Percentiles rank a stretch among this genome's conserved stretches.
Evolutionary conservation across 768 basidiomycete species (phyloP).

Genomic region (Termitomyces sp.): DNA sequence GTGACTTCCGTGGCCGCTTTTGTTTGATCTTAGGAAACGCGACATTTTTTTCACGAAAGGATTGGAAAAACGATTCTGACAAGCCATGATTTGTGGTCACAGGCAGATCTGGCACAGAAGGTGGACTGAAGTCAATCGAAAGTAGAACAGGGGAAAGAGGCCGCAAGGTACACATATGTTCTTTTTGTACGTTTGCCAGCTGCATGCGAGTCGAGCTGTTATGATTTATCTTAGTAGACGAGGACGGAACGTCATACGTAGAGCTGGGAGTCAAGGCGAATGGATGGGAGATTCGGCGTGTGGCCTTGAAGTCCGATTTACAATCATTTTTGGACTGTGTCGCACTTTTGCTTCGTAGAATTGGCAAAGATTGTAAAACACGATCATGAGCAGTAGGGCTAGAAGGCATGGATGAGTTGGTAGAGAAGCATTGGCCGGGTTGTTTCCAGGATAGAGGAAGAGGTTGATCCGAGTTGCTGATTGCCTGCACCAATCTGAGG

Average conservation of each 20-base stretch:
- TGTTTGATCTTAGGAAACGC: slow-evolving; percentile 7
- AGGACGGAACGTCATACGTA: neutral
- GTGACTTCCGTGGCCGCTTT: slow-evolving; percentile 10
- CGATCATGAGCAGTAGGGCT: neutral
- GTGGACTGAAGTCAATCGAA: slow-evolving; percentile 6
- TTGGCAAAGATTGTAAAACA: neutral
- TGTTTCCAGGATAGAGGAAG: slow-evolving; percentile 14
- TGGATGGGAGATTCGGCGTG: slow-evolving; percentile 23
- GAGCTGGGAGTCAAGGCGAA: slow-evolving; percentile 17
- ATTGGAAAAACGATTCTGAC: neutral
- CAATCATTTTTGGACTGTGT: neutral
- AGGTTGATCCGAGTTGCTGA: slow-evolving; percentile 10
- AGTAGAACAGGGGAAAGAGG: slow-evolving; percentile 6
- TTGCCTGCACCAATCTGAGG: slow-evolving; percentile 17
- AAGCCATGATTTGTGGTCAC: neutral
- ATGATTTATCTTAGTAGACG: neutral
- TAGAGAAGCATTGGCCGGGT: neutral
- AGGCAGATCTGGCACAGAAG: slow-evolving; percentile 1
- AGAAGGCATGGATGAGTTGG: neutral
- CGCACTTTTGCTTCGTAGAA: neutral
- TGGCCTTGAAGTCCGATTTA: neutral
- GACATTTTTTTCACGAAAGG: neutral
- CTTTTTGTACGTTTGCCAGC: neutral
- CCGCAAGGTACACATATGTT: neutral
- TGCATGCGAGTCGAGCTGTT: neutral